Base-by-base conservation (phyloP, 495 filamentous ascomycete genomes). In the Xylaria nigripes region DNA sequence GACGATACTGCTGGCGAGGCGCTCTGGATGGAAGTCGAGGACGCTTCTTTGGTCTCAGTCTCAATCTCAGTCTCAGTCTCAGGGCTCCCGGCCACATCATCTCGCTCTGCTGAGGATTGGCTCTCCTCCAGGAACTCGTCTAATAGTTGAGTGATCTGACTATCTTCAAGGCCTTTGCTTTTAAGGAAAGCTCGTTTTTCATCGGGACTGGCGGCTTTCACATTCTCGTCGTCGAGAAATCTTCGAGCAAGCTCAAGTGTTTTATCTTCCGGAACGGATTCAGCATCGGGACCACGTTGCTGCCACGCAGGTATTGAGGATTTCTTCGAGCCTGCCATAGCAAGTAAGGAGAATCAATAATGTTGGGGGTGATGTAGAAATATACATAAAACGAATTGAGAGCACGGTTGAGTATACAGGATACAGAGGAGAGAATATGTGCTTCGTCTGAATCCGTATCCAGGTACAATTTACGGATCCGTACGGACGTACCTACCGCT, bases 151-250 rank as follows among this genome's bases (percentile, higher is more conserved):
- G 87, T 70, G 45, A 91, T 87, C 56, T 94, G 87, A 30, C 78
- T 71, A 3, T 75, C 66, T 2, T 70, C 76, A 6, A 96, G 68
- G 0, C 89, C 90, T 65, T 98, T 96, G 30, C 80, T 81, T 59
- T 85, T 79, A 7, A 97, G 72, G 55, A 96, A 96, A 2, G 79
- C 76, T 24, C 82, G 73, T 70, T 95, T 93, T 67, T 81, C 82
- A 48, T 87, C 85, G 42, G 76, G 74, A 1, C 86, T 74, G 9
- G 85, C 81, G 63, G 85, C 73, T 27, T 80, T 79, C 43, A 95
- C 86, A n/a, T 76, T 77, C 7, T 86, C 82, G 51, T 91, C 86
- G 40, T 86, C 72, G n/a, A 97, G 80, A 63, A 96, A 96, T 51
- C 76, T 83, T 30, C 77, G 71, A 18, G 89, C 89, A 63, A 89